Evolutionary conservation across 2,329 filamentous ascomycete species (phyloP), one percentile per base, ranked within the genome.

Genomic region (Aureobasidium mangrovei): DNA sequence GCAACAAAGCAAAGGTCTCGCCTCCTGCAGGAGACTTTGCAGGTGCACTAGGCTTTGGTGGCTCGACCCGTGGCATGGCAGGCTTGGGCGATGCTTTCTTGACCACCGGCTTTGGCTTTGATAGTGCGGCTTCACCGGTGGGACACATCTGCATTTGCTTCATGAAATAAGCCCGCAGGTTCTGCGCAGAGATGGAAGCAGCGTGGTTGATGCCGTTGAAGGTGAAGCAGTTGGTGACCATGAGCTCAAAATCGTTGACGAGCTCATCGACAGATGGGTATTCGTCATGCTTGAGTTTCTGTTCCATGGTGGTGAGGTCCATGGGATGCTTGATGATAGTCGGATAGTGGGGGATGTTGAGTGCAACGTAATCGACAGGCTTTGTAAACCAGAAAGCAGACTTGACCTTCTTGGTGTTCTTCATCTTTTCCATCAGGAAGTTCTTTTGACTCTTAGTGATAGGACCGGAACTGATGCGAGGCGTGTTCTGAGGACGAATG

Each of bases 171-270:
- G 72, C 74, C 53, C 78, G 74, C 67, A 85, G 75, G 52, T 77
- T 80, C 59, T 82, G 78, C 12, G 84, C 85, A 53, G 84, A 79
- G 41, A 76, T 72, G 0, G 90, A 86, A 45, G 97, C 82, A 0
- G 80, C 73, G 64, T 97, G 91, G 4, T 80, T 73, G 0, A 79
- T 73, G 10, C 91, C 91, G 66, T 98, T 98, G 78, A 95, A 98
- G 0, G 75, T 72, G 36, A 85, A 67, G 0, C 86, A 83, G 67
- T 98, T 98, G 56, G 83, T 74, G 58, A 91, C 81, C 67, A 98
- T 85, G 53, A 90, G 76, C 32, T 83, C 74, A 49, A 96, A 78
- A 63, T 95, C 90, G 43, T 77, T 74, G 61, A 84, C 82, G 65
- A 95, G 85, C 4, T 82, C 82, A 48, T 84, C 81, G n/a, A 90